These are phyloP conservation scores for Cladophialophora immunda DNA, from an alignment of 2,329 filamentous ascomycete species.

Conservation along the genomic window DNA sequence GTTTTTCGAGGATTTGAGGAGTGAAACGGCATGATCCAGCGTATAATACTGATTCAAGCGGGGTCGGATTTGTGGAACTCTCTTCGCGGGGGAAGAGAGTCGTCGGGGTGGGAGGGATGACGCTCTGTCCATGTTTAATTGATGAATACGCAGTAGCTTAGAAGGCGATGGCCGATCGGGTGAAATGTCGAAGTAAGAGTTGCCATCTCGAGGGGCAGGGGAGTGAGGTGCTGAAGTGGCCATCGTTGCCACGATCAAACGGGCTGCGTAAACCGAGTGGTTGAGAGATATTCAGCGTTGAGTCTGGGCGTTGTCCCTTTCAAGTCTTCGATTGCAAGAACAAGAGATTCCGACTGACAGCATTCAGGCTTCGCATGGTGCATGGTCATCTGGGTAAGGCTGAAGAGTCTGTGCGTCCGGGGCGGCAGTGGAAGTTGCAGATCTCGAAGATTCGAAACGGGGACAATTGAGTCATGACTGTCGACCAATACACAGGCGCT, in stretches of 20 bases:
- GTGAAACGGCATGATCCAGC: slow-evolving; percentile 82
- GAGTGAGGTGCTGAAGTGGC: slow-evolving; percentile 33
- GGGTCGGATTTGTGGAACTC: slow-evolving; percentile 31
- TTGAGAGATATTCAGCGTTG: neutral
- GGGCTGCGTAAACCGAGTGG: neutral
- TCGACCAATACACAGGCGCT: neutral
- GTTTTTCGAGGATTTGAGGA: slow-evolving; percentile 78
- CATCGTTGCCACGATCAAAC: slow-evolving; percentile 25
- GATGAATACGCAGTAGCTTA: slow-evolving; percentile 30
- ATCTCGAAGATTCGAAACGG: slow-evolving; percentile 14
- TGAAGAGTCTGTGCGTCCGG: slow-evolving; percentile 3
- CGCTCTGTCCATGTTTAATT: slow-evolving; percentile 29
- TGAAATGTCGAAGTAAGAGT: slow-evolving; percentile 28
- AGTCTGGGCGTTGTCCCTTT: neutral
- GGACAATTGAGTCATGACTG: slow-evolving; percentile 18
- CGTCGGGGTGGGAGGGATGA: slow-evolving; percentile 32
- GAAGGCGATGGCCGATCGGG: slow-evolving; percentile 29
- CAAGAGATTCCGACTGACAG: neutral
- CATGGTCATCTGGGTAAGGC: slow-evolving; percentile 16
- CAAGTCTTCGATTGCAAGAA: neutral
- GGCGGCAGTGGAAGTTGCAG: slow-evolving; percentile 2
- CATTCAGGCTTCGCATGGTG: neutral
- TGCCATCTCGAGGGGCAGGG: slow-evolving; percentile 22
- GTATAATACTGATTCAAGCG: slow-evolving; percentile 72
- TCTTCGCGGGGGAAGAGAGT: slow-evolving; percentile 29